Evolutionary conservation across 805 yeast species (phyloP), one percentile per base, ranked within the genome.

Genomic region (Priceomyces fermenticarens): DNA sequence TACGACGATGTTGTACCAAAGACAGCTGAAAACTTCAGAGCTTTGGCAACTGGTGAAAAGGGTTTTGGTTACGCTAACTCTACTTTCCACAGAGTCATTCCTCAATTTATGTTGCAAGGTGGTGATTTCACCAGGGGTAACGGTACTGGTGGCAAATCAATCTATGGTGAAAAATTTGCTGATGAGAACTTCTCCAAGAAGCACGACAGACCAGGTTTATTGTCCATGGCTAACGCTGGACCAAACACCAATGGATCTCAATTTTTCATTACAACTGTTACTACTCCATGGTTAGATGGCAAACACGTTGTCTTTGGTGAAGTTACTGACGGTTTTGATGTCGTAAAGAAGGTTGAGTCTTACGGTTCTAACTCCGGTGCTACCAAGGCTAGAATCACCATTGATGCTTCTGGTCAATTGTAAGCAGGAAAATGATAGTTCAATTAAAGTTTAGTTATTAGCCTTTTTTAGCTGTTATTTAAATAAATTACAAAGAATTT

Each of bases 51-150:
- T 48, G 96, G 97, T 55, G 96, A 88, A 75, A 85, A 88, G 79
- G 98, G 97, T 47, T 86, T 73, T 58, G 96, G 96, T 46, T 89
- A 83, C 80, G 82, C 83, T 63, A 78, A 76, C 58, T 86, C 95
- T 37, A 74, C 82, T 52, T 90, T 91, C 93, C 97, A 90, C 88
- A 85, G 97, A 76, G 95, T 90, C 52, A 89, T 89, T 60, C 97
- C 97, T 52, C 82, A 85, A 67, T 90, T 90, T 77, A 90, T 90
- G 98, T 76, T 91, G 64, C 98, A 90, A 78, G 97, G 77, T 58
- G 75, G 75, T 54, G 75, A 70, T 52, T 68, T 69, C 61, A 65
- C 71, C 49, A 59, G 65, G 70, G 84, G 87, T 67, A 83, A 86
- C 66, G 97, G 98, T 54, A 81, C 85, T 55, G 98, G 98, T 65